Evolutionary conservation across 2,329 filamentous ascomycete species (phyloP), one percentile per base, ranked within the genome.

Genomic region (Fusarium sp.): DNA sequence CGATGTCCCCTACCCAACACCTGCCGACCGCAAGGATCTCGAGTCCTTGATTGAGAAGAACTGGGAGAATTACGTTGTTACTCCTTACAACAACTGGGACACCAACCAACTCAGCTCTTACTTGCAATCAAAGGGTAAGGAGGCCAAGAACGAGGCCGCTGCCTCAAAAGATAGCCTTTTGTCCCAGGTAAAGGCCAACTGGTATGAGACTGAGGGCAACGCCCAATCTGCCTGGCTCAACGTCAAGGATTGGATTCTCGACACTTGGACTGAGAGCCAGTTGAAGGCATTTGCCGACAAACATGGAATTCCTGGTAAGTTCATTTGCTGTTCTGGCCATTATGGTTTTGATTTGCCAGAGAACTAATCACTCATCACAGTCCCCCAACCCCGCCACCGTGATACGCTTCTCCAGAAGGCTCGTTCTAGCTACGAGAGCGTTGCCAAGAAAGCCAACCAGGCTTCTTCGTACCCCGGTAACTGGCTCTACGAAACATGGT

Each of bases 211-310:
- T 15, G 92, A 94, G 75, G 93, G 96, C 47, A 91, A 92, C 75
- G 88, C 93, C 43, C 89, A 93, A 69, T 87, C 92, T 50, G 91
- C 93, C 30, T 95, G 93, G 84, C 81, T 85, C 56, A 92, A 86
- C 76, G 90, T 94, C 53, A 94, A 93, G 83, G 92, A 96, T 78
- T 98, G 96, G 96, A 93, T 98, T 76, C 92, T 98, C 79, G 94
- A 98, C 81, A 96, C 94, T 67, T 98, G 95, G 94, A 92, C 93
- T 75, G 96, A 98, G 65, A 98, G 95, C 74, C 92, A 97, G 81
- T 88, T 99, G 75, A 98, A 98, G 88, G 86, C 93, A 4, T 98
- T 98, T 84, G 92, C 95, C 72, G 96, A 98, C 82, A 93, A 92
- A 82, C 90, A 98, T 82, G 89, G 89, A 72, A 94, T 99, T 78